A percentile compares a stretch with the other conserved stretches of the same genome.
Evolutionary conservation across 2,329 filamentous ascomycete genomes (phyloP).

Genomic region (Immersiporthe knoxdaviesiana): DNA sequence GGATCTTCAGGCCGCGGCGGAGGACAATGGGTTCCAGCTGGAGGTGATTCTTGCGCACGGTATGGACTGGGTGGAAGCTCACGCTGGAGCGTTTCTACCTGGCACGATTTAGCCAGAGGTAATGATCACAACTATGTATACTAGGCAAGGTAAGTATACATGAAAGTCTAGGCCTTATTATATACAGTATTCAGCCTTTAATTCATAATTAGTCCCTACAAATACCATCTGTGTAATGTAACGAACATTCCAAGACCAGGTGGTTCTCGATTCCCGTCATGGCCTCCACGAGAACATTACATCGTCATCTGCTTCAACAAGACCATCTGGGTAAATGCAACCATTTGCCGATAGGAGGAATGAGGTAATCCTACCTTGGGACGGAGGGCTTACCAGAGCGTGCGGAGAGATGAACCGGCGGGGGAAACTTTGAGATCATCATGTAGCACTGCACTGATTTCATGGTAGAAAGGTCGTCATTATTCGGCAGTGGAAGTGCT

Average conservation of each 20-base stretch:
- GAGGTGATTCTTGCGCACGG: constrained; percentile 58
- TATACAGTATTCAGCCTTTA: too few species aligned
- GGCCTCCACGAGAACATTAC: neutral
- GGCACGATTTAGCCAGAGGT: constrained; percentile 4
- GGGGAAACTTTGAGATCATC: neutral
- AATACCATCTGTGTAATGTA: too few species aligned
- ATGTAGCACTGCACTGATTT: neutral
- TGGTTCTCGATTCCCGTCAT: neutral
- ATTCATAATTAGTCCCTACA: too few species aligned
- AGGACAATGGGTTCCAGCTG: constrained; percentile 39
- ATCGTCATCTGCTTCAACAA: neutral
- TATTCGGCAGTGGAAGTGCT: constrained; percentile 23
- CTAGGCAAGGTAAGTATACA: too few species aligned
- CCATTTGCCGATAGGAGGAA: neutral
- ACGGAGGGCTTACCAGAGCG: neutral
- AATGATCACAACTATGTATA: too few species aligned
- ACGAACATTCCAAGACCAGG: neutral
- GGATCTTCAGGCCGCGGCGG: constrained; percentile 39
- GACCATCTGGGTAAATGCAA: neutral
- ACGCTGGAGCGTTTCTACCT: constrained; percentile 20
- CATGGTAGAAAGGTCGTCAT: neutral
- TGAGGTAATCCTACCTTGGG: neutral
- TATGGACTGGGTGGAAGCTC: constrained; percentile 46
- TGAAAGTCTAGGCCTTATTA: too few species aligned
- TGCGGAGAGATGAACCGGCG: constrained; percentile 1